Base-by-base conservation (phyloP, 306 rosid genomes). In the Aeschynomene evenia region DNA sequence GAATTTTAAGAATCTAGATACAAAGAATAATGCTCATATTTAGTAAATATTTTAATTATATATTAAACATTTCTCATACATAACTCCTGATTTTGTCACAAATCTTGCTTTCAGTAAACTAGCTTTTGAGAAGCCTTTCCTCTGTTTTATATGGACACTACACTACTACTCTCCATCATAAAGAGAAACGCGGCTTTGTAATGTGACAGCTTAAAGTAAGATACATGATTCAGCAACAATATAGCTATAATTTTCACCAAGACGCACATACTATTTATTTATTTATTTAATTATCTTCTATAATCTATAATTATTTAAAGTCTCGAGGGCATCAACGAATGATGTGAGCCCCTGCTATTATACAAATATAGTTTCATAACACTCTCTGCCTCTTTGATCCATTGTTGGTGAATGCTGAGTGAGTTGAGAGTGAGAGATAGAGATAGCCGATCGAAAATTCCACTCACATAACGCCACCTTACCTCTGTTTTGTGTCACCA, bases 391-490 rank as follows among this genome's bases (percentile, higher is more conserved):
- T 58, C 26, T n/a, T n/a, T 49, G 55, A 55, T 71, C 53, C 68
- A 66, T 50, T 66, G 74, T 34, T 53, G 60, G 59, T 6, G 55
- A 28, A 49, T 12, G 60, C 65, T 6, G 55, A 28, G 55, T 12
- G 63, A 43, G 9, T 55, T 75, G 79, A 76, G 31, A 63, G 63
- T 34, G 79, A 81, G 46, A 59, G 79, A 76, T 13, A 37, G 51
- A 59, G 72, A 71, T 58, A 58, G 64, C 72, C 78, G 28, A 76
- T 65, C 57, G 2, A 31, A 60, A 43, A 52, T 60, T 66, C 76
- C 81, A 71, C 55, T 51, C 59, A 66, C 42, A 43, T 26, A 54
- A 54, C 46, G 72, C 72, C 76, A 63, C 33, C 61, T 45, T 63
- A 52, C 66, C 34, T 22, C 22, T 11, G 26, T 43, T 52, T 45